Base-by-base conservation (phyloP, 2,329 filamentous ascomycete species). In the Arthrobotrys entomopaga region DNA sequence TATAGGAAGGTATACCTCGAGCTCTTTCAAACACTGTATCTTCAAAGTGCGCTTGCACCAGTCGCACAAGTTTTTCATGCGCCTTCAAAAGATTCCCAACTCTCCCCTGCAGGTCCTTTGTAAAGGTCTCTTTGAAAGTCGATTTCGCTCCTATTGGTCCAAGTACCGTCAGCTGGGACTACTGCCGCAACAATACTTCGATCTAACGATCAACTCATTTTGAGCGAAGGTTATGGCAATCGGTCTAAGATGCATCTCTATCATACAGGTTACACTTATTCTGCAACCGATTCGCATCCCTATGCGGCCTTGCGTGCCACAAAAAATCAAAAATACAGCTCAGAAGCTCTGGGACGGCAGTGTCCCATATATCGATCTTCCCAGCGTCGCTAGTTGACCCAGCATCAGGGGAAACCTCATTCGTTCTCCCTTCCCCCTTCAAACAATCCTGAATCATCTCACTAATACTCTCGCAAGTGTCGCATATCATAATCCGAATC, bases 291-390 rank as follows among this genome's bases (percentile, higher is more conserved):
- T 26, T 70, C 11, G 56, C 40, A 16, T 70, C 65, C 2, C 63
- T 49, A 58, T 70, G 65, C 16, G 65, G 65, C n/a, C 13, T 22
- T n/a, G 65, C 65, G 52, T 52, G 63, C 65, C 65, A 70, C 6
- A 70, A 50, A 38, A 70, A 70, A 29, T 70, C 57, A 7, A 70
- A 50, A 42, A 70, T 70, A 24, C 7, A 10, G 19, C 57, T 57
- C 3, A 70, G 19, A 10, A 70, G 50, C 2, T 70, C 49, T 29
- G 65, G 58, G 15, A 70, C 46, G 42, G 56, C 57, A 1, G 65
- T 42, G 3, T 70, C 60, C 67, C 67, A 72, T 4, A 72, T 65
- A 54, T 72, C 22, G 11, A 72, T 50, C 26, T 7, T n/a, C 60
- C 34, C 2, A 59, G 34, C 0, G 60, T 40, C 0, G 49, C 2